These are phyloP conservation scores for Gliomastix tumulicola DNA, from an alignment of 2,329 filamentous ascomycete species.

Conservation along the genomic window DNA sequence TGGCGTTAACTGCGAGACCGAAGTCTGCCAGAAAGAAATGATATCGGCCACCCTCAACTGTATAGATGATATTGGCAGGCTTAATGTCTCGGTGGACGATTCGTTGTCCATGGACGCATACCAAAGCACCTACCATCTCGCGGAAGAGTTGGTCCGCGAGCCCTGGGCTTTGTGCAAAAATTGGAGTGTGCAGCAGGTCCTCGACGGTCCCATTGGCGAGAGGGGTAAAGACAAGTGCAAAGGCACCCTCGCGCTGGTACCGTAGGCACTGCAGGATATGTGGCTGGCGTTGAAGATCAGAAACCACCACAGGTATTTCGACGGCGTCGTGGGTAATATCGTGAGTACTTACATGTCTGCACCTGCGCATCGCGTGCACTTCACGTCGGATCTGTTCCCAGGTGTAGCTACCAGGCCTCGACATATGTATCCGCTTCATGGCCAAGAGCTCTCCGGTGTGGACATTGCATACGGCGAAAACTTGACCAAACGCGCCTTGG, in stretches of 20 bases:
- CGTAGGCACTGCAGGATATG: too few relatives aligned
- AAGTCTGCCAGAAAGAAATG: constrained; percentile 11
- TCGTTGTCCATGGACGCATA: constrained; percentile 8
- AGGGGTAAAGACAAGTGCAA: background rate
- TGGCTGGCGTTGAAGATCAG: too few relatives aligned
- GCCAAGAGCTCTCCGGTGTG: background rate
- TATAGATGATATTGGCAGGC: constrained; percentile 9
- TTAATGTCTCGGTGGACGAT: constrained; percentile 10
- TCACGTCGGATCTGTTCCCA: too few relatives aligned
- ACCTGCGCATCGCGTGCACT: too few relatives aligned
- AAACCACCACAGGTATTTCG: too few relatives aligned
- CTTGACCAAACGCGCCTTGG: background rate
- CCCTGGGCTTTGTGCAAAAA: background rate
- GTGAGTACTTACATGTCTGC: too few relatives aligned
- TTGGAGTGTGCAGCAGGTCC: background rate
- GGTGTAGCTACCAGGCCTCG: too few relatives aligned
- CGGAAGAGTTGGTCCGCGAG: background rate
- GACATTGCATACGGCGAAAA: background rate
- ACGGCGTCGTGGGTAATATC: too few relatives aligned
- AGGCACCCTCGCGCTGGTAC: too few relatives aligned
- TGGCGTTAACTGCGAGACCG: constrained; percentile 3
- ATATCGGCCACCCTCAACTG: constrained; percentile 2
- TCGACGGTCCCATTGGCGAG: background rate
- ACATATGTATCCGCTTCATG: too few relatives aligned
- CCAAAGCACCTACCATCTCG: constrained; percentile 12